Evolutionary conservation across 257 asterid genomes (phyloP).

Genomic region (Nicotiana tomentosiformis): DNA sequence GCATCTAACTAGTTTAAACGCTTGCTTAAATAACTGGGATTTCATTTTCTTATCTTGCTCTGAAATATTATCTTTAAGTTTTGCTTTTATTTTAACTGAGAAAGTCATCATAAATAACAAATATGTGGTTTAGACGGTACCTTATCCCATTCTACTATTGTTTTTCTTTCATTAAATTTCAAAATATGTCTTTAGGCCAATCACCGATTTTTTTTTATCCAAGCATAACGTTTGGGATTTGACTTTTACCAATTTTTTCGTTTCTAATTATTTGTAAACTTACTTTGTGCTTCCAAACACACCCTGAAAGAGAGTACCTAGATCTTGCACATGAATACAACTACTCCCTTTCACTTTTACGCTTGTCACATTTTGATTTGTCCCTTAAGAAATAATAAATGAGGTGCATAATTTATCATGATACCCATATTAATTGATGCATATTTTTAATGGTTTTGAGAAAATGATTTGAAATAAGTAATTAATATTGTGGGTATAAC

Average conservation of each 20-base stretch:
- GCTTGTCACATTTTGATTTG: too few species aligned
- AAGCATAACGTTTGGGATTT: background rate
- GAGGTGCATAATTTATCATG: too few species aligned
- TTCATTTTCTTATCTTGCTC: background rate
- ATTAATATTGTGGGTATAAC: too few species aligned
- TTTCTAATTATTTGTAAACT: too few species aligned
- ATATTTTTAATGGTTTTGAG: too few species aligned
- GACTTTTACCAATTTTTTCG: background rate
- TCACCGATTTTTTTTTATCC: background rate
- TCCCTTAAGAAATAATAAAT: too few species aligned
- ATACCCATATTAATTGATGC: too few species aligned
- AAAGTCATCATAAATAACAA: background rate
- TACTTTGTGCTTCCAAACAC: too few species aligned
- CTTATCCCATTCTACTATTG: background rate
- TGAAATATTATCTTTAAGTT: background rate
- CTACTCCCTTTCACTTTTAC: background rate
- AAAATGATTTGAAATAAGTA: too few species aligned
- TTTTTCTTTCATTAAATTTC: background rate
- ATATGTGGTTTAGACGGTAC: background rate
- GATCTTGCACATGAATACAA: background rate
- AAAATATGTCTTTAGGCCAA: background rate
- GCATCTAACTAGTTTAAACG: background rate
- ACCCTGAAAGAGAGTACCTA: too few species aligned
- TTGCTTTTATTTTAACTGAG: background rate
- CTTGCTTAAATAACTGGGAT: background rate